Evolutionary conservation across 140 eudicot genomes (phyloP).

Genomic region (Ambrosia hybrid): DNA sequence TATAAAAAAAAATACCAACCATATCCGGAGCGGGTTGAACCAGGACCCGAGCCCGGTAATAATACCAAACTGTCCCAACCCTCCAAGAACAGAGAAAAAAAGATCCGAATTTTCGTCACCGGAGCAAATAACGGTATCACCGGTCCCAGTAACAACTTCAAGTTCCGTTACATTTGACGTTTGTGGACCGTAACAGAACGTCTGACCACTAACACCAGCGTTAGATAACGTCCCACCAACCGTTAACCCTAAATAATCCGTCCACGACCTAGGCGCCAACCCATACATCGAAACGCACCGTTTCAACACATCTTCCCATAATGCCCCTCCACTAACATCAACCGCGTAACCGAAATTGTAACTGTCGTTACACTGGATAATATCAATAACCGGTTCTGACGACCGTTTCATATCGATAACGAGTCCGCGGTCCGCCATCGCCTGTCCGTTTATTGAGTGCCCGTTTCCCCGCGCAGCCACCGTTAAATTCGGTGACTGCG

Average conservation of each 20-base stretch:
- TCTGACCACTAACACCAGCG: conserved; percentile 96
- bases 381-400: conserved; percentile 24
- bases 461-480: conserved; percentile 97
- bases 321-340: conserved; percentile 83
- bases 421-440: conserved; percentile 68
- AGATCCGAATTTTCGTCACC: conserved; percentile 47
- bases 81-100: conserved; percentile 80
- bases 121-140: conserved; percentile 62
- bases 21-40: conserved; percentile 84
- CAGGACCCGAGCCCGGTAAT: conserved; percentile 78
- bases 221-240: conserved; percentile 91
- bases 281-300: conserved; percentile 59
- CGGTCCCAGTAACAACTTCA: conserved; percentile 87
- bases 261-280: conserved; percentile 83
- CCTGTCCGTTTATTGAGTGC: conserved; percentile 91
- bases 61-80: conserved; percentile 90
- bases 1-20: conserved; percentile 41
- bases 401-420: conserved; percentile 66
- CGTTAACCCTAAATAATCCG: conserved; percentile 84
- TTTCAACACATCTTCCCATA: conserved; percentile 83
- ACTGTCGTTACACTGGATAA: conserved; percentile 13
- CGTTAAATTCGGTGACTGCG: conserved; percentile 43
- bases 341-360: conserved; percentile 24
- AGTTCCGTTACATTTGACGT: conserved; percentile 76
- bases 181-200: conserved; percentile 83